Conservation (phyloP, 306 rosid genomes). For the Myrica gale region DNA sequence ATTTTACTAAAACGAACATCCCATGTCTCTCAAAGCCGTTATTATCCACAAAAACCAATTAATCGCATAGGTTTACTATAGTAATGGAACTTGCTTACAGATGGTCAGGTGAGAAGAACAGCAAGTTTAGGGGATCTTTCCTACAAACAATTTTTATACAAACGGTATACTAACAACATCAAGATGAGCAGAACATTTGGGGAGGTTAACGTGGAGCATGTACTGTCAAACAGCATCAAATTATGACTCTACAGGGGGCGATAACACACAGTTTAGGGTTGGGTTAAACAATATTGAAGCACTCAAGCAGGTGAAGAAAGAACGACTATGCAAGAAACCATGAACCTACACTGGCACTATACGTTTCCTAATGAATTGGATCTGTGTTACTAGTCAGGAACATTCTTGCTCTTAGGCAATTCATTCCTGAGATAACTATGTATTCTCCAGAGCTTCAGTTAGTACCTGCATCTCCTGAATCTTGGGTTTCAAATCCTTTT, state of each 20-base stretch:
- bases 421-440: constrained; percentile 28
- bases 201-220: constrained; percentile 29
- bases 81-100: constrained; percentile 26
- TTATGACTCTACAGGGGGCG: constrained; percentile 11
- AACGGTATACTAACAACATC: constrained; percentile 13
- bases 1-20: no score
- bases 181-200: not conserved
- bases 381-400: constrained; percentile 29
- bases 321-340: constrained; percentile 18
- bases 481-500: constrained; percentile 36
- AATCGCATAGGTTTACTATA: not conserved
- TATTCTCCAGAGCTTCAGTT: constrained; percentile 36
- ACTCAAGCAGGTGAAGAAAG: constrained; percentile 24
- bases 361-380: constrained; percentile 17
- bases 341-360: constrained; percentile 3
- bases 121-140: constrained; percentile 22
- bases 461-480: constrained; percentile 28
- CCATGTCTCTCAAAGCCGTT: no score
- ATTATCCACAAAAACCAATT: not conserved
- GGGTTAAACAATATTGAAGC: constrained; percentile 28
- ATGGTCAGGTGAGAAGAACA: constrained; percentile 23
- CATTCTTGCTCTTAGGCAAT: not conserved
- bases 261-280: constrained; percentile 30
- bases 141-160: constrained; percentile 28
- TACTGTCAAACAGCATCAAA: not conserved